Base-by-base conservation (phyloP, 2,329 filamentous ascomycete genomes). In the Hypoxylon sp. region DNA sequence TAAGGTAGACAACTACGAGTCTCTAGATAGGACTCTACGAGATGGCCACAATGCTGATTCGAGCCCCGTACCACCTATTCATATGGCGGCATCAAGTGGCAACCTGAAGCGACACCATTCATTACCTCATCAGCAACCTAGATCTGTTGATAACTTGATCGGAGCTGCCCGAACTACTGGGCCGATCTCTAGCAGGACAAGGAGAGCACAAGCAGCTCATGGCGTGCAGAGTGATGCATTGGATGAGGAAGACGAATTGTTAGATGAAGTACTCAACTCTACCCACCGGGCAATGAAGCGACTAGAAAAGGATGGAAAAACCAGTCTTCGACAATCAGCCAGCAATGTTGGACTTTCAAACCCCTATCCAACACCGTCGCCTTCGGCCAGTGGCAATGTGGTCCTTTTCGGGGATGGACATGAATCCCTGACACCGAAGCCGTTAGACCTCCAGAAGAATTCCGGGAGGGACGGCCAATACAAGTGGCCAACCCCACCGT, bases 401-500 rank as follows among this genome's bases (percentile, higher is more conserved):
- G 86, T 92, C 30, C 85, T 92, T 30, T 97, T 95, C 78, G 88
- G 89, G n/a, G 89, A 90, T 37, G 85, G 86, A 27, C 85, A 88
- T 37, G 87, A 90, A 76, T 84, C 84, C 0, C 80, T 90, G 35
- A 87, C 91, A 1, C 89, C 91, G 7, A 93, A 91, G 79, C 92
- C 93, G 10, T 81, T 95, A 70, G 87, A 92, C 72, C 89, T 93
- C 61, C 85, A 86, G 76, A 89, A 89, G 77, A 86, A 88, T 27
- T 61, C 65, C 4, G 72, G 59, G 84, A 76, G 82, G 0, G 82
- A 84, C 31, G 70, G 75, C 20, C 82, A 87, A 69, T 84, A 88
- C 75, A 96, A 97, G 82, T 98, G 95, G 92, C 95, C 95, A 2
- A 98, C 96, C 14, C 96, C 96, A 22, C 95, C 96, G 2, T 97